Conservation (phyloP, 2,329 filamentous ascomycete species). For the Penicillium psychrosexuale region DNA sequence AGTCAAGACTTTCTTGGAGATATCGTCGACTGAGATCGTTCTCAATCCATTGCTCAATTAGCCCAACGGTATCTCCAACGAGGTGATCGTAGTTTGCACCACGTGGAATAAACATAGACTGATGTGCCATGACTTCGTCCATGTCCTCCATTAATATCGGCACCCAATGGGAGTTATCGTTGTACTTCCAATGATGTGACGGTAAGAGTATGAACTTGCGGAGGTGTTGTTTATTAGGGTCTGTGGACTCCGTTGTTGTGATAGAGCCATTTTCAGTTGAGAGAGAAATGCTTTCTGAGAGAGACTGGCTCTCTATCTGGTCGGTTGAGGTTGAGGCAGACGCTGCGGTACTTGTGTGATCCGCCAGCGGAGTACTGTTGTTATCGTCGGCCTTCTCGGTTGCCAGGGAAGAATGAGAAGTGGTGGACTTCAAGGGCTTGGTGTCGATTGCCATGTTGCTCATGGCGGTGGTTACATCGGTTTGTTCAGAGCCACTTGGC, state of each 20-base stretch:
- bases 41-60: constrained; percentile 66
- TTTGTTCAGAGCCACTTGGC: constrained; percentile 9
- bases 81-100: constrained; percentile 70
- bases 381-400: background rate
- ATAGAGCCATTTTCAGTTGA: constrained; percentile 12
- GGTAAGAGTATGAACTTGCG: constrained; percentile 78
- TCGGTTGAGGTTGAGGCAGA: background rate
- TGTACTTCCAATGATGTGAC: constrained; percentile 53
- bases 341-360: background rate
- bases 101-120: constrained; percentile 68
- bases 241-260: constrained; percentile 10
- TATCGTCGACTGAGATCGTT: constrained; percentile 17
- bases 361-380: background rate
- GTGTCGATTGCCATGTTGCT: constrained; percentile 1
- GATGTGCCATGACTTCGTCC: constrained; percentile 83
- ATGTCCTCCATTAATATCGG: constrained; percentile 76
- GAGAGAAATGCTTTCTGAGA: constrained; percentile 5
- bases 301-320: background rate
- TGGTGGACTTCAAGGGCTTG: background rate
- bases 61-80: constrained; percentile 69
- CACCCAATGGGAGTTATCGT: constrained; percentile 69
- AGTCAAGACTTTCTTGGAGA: constrained; percentile 18
- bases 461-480: background rate
- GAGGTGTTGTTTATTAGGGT: constrained; percentile 48
- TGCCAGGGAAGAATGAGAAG: constrained; percentile 1